A percentile compares a stretch with the other conserved stretches of the same genome.
These are phyloP conservation scores for Apiosordaria backusii DNA, from an alignment of 495 filamentous ascomycete genomes.

Conservation along the genomic window DNA sequence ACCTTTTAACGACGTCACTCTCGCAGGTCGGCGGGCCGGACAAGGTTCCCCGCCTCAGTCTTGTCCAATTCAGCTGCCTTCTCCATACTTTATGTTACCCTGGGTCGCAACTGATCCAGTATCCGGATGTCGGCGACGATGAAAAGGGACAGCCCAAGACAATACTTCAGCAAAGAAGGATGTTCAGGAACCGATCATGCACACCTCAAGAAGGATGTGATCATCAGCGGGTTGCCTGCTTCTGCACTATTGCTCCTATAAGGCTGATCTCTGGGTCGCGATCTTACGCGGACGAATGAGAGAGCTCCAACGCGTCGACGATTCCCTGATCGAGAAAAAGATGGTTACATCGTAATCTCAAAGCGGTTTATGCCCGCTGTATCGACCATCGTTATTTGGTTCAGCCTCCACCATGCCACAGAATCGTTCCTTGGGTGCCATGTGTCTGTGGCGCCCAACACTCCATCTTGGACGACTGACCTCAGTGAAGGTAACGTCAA, in stretches of 20 bases:
- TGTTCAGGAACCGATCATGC: neutral
- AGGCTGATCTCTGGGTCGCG: neutral
- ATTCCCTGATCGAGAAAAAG: neutral
- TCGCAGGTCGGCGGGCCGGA: neutral
- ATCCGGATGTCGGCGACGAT: neutral
- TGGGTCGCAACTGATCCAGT: too few species aligned
- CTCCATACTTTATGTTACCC: neutral
- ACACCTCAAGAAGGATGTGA: neutral
- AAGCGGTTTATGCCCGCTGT: neutral
- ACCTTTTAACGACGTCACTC: slow-evolving; percentile 10
- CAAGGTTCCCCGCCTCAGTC: slow-evolving; percentile 6
- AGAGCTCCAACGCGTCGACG: neutral
- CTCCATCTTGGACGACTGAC: neutral
- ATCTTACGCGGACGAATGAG: slow-evolving; percentile 3
- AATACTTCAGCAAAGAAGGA: neutral
- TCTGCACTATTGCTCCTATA: neutral
- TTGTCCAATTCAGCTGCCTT: neutral
- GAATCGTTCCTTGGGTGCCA: neutral
- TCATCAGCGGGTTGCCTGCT: neutral
- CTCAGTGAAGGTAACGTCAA: neutral
- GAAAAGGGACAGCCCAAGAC: neutral
- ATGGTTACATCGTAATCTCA: neutral
- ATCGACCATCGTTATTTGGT: neutral
- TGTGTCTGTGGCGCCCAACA: neutral
- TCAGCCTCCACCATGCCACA: neutral